phyloP scores from a whole-genome alignment of 805 yeast genomes.

The Yarrowia deformans region DNA sequence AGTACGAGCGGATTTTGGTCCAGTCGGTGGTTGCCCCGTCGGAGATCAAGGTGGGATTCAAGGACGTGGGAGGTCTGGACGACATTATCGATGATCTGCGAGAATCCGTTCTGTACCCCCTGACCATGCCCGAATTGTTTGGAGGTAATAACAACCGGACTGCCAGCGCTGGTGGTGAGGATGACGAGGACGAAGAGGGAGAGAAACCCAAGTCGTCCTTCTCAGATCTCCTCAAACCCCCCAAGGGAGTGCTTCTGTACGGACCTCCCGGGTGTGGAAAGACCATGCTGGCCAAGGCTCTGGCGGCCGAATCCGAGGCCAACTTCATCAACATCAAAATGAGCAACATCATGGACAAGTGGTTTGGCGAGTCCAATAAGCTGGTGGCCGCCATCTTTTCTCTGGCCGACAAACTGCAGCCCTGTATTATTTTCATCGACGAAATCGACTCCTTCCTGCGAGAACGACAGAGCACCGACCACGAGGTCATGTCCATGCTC shows the following conservation, averaged over 20 bases:
- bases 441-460: conserved; percentile 95
- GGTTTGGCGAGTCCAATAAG: conserved; percentile 97
- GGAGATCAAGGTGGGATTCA: conserved; percentile 77
- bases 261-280: conserved; percentile 99
- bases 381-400: conserved; percentile 92
- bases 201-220: conserved; percentile 28
- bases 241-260: conserved; percentile 88
- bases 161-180: background rate
- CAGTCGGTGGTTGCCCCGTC: conserved; percentile 83
- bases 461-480: conserved; percentile 83
- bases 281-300: conserved; percentile 95
- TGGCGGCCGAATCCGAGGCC: conserved; percentile 91
- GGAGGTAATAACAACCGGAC: conserved; percentile 6
- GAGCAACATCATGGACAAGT: conserved; percentile 95
- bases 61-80: conserved; percentile 90
- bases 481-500: conserved; percentile 92
- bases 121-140: conserved; percentile 55
- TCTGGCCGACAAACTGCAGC: conserved; percentile 85
- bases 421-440: conserved; percentile 93
- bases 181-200: background rate
- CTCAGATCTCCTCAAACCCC: conserved; percentile 72
- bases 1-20: conserved; percentile 79
- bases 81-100: conserved; percentile 80
- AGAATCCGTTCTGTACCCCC: conserved; percentile 88
- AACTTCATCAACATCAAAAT: conserved; percentile 88